These are phyloP conservation scores for Phaeosphaeria sp. DNA, from an alignment of 2,329 filamentous ascomycete species.

Conservation along the genomic window DNA sequence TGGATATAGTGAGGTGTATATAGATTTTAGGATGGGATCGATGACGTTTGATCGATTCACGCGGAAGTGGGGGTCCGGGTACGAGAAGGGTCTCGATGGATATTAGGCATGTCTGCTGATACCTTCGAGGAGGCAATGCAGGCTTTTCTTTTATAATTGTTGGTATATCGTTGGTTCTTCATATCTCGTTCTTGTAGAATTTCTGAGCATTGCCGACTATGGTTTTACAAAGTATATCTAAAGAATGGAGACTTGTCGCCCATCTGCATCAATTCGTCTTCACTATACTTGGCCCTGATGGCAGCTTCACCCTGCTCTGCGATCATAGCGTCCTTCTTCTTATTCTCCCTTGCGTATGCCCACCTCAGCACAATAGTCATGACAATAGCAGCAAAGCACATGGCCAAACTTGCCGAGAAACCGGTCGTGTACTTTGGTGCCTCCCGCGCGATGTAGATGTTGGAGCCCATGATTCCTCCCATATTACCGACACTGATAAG, in stretches of 20 bases:
- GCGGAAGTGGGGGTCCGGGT: no score
- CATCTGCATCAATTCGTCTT: constrained; percentile 49
- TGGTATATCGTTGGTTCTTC: not conserved
- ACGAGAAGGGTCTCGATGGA: no score
- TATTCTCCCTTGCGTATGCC: constrained; percentile 50
- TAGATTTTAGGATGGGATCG: no score
- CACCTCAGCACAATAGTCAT: constrained; percentile 50
- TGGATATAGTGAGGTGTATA: no score
- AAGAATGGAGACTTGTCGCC: constrained; percentile 53
- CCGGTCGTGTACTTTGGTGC: constrained; percentile 58
- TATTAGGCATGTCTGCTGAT: no score
- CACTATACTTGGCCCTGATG: constrained; percentile 46
- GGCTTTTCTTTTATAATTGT: not conserved
- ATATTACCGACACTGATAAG: constrained; percentile 56
- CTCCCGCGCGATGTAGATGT: constrained; percentile 58
- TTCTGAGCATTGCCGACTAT: not conserved
- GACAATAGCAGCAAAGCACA: constrained; percentile 55
- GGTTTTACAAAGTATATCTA: constrained; percentile 44
- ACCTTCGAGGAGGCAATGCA: no score
- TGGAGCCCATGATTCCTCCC: constrained; percentile 51
- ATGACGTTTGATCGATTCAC: no score
- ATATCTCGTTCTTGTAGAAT: not conserved
- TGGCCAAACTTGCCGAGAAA: constrained; percentile 56
- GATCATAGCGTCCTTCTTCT: constrained; percentile 32
- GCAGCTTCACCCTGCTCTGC: constrained; percentile 39